phyloP scores from a whole-genome alignment of 805 yeast genomes.

The Yarrowia sp. region DNA sequence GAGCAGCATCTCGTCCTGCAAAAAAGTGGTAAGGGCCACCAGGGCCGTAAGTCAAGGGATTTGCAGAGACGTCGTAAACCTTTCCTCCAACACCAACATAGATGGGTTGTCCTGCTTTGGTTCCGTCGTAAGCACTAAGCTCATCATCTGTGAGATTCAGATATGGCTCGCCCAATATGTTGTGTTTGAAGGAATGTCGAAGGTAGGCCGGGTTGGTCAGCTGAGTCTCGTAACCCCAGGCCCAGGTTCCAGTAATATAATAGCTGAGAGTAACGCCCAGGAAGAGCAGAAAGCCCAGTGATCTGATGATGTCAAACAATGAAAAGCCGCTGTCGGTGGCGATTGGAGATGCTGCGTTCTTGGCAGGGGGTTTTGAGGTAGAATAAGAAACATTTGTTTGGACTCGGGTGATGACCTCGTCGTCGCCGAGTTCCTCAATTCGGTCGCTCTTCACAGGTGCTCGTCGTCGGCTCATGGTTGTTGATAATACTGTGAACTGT shows the following conservation, averaged over 20 bases:
- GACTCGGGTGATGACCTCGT: background rate
- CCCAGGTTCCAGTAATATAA: slow-evolving; percentile 52
- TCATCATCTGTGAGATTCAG: slow-evolving; percentile 45
- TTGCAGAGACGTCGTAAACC: slow-evolving; percentile 60
- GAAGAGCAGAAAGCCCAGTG: slow-evolving; percentile 47
- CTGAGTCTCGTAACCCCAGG: slow-evolving; percentile 61
- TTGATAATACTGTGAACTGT: slow-evolving; percentile 5
- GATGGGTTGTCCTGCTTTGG: slow-evolving; percentile 48
- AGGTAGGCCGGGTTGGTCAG: slow-evolving; percentile 47
- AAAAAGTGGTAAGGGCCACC: slow-evolving; percentile 54
- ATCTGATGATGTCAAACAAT: slow-evolving; percentile 42
- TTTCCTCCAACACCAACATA: slow-evolving; percentile 58
- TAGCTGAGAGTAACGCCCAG: slow-evolving; percentile 52
- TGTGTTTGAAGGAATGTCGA: slow-evolving; percentile 32
- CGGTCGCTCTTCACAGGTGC: slow-evolving; percentile 9
- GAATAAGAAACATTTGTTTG: background rate
- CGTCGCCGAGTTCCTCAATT: slow-evolving; percentile 11
- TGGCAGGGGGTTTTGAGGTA: background rate
- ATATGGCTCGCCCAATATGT: slow-evolving; percentile 28
- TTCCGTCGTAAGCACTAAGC: slow-evolving; percentile 52
- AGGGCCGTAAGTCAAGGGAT: slow-evolving; percentile 54
- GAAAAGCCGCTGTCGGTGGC: background rate
- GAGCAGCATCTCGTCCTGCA: slow-evolving; percentile 64
- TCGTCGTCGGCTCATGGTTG: slow-evolving; percentile 4
- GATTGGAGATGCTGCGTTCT: background rate